These are phyloP conservation scores for Chalciporus sphaerocephalus DNA, from an alignment of 768 basidiomycete species.

Conservation along the genomic window DNA sequence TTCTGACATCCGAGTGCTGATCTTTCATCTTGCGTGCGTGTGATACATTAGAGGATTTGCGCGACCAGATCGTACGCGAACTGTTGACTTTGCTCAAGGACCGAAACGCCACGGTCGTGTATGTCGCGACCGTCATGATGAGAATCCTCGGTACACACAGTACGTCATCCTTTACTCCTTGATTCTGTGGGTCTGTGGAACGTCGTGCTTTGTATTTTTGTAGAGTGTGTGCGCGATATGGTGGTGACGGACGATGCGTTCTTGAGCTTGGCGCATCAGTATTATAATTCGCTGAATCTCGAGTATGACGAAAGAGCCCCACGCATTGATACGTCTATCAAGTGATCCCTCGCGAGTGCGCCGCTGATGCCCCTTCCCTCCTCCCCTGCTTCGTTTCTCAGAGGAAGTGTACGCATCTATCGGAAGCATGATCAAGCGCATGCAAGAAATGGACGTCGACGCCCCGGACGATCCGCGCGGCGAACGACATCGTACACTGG, in stretches of 20 bases:
- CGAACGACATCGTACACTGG: not conserved
- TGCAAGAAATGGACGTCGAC: constrained; percentile 11
- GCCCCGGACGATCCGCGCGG: not conserved
- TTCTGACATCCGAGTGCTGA: not conserved
- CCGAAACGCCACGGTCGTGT: constrained; percentile 13
- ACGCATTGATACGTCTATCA: constrained; percentile 8
- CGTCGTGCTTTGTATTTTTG: not conserved
- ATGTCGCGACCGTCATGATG: constrained; percentile 13
- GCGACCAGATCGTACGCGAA: constrained; percentile 5
- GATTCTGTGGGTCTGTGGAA: not conserved
- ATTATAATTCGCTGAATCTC: constrained; percentile 17
- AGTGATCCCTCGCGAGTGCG: not conserved
- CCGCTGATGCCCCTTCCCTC: not conserved
- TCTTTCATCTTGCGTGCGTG: not conserved
- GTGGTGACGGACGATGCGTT: constrained; percentile 13
- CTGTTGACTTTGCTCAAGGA: constrained; percentile 18
- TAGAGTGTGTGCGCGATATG: constrained; percentile 17
- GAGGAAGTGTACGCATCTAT: constrained; percentile 24
- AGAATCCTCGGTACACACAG: constrained; percentile 11
- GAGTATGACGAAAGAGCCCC: constrained; percentile 14
- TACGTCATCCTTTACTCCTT: constrained; percentile 4
- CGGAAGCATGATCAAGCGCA: constrained; percentile 18
- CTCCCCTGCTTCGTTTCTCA: constrained; percentile 1
- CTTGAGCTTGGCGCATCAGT: constrained; percentile 18
- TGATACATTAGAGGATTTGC: constrained; percentile 11